Evolutionary conservation across 78 protist species (phyloP).

Genomic region (Dictyostelium intermedium): DNA sequence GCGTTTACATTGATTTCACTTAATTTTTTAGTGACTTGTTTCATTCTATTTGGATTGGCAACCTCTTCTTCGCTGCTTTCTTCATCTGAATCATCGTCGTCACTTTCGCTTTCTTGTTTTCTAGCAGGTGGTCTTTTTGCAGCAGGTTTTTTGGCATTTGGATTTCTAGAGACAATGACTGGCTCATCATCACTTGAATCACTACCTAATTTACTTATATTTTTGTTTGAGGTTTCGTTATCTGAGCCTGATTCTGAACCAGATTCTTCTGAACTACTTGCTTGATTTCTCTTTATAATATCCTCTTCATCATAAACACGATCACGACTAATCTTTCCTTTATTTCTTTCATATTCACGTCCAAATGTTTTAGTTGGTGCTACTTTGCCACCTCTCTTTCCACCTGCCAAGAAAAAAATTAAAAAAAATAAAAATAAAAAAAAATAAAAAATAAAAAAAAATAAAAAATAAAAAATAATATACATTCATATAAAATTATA

Average conservation of each 20-base stretch:
- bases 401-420: conserved; percentile 9
- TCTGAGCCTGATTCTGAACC: conserved; percentile 7
- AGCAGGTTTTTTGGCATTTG: background rate
- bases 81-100: conserved; percentile 8
- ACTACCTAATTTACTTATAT: background rate
- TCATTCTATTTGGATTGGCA: conserved; percentile 63
- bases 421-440: background rate
- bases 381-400: conserved; percentile 9
- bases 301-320: conserved; percentile 34
- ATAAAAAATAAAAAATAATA: background rate
- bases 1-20: background rate
- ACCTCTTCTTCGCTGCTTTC: background rate
- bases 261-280: background rate
- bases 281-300: conserved; percentile 24
- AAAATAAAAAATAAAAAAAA: background rate
- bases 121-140: background rate
- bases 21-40: conserved; percentile 29
- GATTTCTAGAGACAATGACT: background rate
- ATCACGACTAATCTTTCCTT: background rate
- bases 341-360: conserved; percentile 8
- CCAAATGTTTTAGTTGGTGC: background rate
- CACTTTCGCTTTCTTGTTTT: conserved; percentile 1
- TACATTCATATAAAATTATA: no score
- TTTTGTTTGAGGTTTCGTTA: background rate
- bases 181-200: background rate